These are phyloP conservation scores for Bolboschoenoplectus hybrid DNA, from an alignment of 202 grass and related monocot species.

Conservation along the genomic window DNA sequence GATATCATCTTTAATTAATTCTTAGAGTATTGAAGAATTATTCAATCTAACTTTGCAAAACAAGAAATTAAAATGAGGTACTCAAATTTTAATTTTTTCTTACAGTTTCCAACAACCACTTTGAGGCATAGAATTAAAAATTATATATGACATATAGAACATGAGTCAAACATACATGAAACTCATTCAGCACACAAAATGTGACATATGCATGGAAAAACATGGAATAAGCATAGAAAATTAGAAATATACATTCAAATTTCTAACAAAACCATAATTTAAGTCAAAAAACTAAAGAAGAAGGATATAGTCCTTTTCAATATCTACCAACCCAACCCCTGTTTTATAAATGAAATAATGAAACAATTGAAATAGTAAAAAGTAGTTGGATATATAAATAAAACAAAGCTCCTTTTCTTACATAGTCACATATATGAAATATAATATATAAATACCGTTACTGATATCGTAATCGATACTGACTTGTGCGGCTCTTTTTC, in stretches of 20 bases:
- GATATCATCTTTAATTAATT: not conserved
- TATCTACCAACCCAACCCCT: not conserved
- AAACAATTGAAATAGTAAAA: constrained; percentile 7
- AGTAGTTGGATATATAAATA: not conserved
- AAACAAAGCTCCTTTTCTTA: not conserved
- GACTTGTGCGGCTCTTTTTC: no score
- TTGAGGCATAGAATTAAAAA: no score
- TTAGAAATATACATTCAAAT: not conserved
- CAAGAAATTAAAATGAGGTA: not conserved
- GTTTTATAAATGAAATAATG: not conserved
- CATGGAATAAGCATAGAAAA: not conserved
- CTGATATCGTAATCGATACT: no score
- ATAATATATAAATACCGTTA: no score
- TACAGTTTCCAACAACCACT: not conserved
- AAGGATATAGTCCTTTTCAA: not conserved
- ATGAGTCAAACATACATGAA: not conserved
- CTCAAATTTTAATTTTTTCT: not conserved
- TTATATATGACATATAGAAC: not conserved
- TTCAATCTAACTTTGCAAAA: not conserved
- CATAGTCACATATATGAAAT: no score
- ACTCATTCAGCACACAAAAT: not conserved
- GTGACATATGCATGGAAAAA: not conserved
- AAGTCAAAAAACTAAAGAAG: not conserved
- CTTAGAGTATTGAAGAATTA: not conserved
- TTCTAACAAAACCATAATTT: not conserved